These are phyloP conservation scores for Neocatenulostroma microsporum DNA, from an alignment of 2,329 filamentous ascomycete genomes.

Conservation along the genomic window DNA sequence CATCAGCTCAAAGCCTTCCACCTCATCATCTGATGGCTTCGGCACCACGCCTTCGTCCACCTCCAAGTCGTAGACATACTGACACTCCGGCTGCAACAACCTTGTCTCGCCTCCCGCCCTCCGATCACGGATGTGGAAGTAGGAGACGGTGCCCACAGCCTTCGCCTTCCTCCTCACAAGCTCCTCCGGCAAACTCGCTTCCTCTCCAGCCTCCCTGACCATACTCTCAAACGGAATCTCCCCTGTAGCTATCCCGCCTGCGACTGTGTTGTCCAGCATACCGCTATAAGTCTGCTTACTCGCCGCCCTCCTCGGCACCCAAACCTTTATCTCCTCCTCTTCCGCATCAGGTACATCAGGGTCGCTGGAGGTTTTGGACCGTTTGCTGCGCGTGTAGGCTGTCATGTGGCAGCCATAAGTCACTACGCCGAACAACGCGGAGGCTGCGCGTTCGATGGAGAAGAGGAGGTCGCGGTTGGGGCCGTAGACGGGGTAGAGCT, in stretches of 20 bases:
- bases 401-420: conserved; percentile 75
- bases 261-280: conserved; percentile 94
- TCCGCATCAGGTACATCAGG: conserved; percentile 32
- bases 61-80: conserved; percentile 87
- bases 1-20: conserved; percentile 73
- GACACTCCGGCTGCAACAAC: conserved; percentile 79
- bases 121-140: conserved; percentile 71
- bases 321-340: conserved; percentile 60
- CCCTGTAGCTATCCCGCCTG: conserved; percentile 72
- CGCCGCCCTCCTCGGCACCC: conserved; percentile 70
- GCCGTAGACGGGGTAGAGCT: conserved; percentile 69
- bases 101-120: conserved; percentile 71
- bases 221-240: conserved; percentile 75
- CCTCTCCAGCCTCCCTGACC: conserved; percentile 79
- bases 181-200: conserved; percentile 68
- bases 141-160: conserved; percentile 65
- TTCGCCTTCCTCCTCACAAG: conserved; percentile 56
- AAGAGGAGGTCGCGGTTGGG: conserved; percentile 55
- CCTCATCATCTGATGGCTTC: conserved; percentile 78
- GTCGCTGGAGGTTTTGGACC: conserved; percentile 24
- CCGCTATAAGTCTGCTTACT: conserved; percentile 79
- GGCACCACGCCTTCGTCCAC: conserved; percentile 61
- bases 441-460: conserved; percentile 68
- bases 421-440: conserved; percentile 65
- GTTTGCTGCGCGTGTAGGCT: conserved; percentile 50